Conservation (phyloP, 75 land plant species). For the Larix kaempferi region DNA sequence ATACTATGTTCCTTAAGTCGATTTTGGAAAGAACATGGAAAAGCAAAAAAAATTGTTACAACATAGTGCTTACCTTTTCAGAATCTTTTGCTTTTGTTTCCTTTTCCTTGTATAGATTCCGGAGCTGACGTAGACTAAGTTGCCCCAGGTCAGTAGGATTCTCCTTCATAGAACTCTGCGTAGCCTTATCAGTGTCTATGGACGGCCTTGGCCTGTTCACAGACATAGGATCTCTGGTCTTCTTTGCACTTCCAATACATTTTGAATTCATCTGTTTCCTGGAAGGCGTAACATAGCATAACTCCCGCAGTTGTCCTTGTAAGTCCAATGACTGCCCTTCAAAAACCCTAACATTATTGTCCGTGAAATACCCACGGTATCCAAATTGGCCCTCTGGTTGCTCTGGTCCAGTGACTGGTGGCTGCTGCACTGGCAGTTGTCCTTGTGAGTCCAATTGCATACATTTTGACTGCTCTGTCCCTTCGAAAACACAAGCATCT, state of each 20-base stretch:
- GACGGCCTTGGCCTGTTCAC: neutral
- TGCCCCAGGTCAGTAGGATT: neutral
- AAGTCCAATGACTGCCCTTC: neutral
- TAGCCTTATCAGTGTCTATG: neutral
- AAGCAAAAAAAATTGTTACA: neutral
- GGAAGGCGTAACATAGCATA: neutral
- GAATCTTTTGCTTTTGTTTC: conserved; percentile 1
- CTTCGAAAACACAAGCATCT: neutral
- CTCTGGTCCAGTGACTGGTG: too few relatives aligned
- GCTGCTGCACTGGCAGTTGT: neutral
- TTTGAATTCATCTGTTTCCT: neutral
- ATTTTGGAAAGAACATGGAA: neutral
- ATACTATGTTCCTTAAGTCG: neutral
- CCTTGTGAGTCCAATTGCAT: neutral
- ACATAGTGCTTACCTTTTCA: conserved; percentile 2
- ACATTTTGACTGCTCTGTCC: neutral
- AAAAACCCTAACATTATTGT: neutral
- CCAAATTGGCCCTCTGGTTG: neutral
- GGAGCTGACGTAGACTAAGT: neutral
- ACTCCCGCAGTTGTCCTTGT: neutral
- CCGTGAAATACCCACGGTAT: neutral
- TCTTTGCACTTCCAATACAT: neutral
- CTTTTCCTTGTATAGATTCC: neutral
- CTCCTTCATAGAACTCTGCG: neutral
- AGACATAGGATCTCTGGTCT: neutral